A percentile compares a stretch with the other conserved stretches of the same genome.
Evolutionary conservation across 805 yeast genomes (phyloP).

Genomic region (Candida hungchunana): DNA sequence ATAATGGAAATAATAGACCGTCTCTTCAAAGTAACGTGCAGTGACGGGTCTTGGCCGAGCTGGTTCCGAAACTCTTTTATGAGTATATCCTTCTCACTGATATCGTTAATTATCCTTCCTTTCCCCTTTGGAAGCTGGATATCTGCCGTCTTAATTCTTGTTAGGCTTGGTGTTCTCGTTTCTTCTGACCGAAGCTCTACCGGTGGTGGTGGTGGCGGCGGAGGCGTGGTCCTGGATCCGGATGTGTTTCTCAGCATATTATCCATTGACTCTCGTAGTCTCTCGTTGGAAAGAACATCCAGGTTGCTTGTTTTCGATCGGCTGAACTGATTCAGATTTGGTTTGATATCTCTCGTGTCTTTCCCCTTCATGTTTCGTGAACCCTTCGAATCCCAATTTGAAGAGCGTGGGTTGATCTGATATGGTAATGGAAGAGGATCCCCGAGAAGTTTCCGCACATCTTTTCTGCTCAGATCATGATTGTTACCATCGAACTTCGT

Average conservation of each 20-base stretch:
- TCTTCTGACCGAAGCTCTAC: not conserved
- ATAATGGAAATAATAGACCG: not conserved
- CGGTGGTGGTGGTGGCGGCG: too few species aligned
- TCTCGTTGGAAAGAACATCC: not conserved
- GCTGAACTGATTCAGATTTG: too few species aligned
- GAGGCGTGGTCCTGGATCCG: too few species aligned
- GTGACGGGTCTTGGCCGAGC: not conserved
- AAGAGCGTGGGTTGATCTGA: slow-evolving; percentile 10
- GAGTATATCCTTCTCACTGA: slow-evolving; percentile 3
- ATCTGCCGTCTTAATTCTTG: too few species aligned
- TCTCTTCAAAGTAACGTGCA: not conserved
- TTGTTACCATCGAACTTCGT: not conserved
- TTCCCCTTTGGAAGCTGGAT: not conserved
- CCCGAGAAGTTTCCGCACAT: slow-evolving; percentile 25
- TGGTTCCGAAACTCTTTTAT: slow-evolving; percentile 7
- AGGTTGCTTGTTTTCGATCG: not conserved
- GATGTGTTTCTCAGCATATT: slow-evolving; percentile 1
- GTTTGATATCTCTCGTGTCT: too few species aligned
- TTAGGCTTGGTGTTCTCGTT: too few species aligned
- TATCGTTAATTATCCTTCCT: not conserved
- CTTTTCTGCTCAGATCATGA: slow-evolving; percentile 1
- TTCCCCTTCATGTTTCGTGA: too few species aligned
- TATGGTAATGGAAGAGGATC: slow-evolving; percentile 39
- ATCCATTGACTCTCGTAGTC: not conserved
- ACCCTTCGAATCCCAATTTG: too few species aligned